Base-by-base conservation (phyloP, 1,139 yeast species). In the Diutina ranongensis region DNA sequence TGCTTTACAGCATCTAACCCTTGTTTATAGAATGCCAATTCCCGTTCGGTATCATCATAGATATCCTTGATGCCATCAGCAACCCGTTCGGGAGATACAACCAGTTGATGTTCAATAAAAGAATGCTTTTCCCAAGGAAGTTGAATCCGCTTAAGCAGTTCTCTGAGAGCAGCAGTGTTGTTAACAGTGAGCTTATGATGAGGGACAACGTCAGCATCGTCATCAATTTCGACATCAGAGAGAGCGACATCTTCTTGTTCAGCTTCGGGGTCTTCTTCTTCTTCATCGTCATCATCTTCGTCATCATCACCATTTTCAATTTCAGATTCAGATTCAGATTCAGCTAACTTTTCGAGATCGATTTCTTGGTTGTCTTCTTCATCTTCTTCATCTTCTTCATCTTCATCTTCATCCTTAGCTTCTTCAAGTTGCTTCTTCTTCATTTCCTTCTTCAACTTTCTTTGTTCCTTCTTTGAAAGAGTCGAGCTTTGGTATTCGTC, bases 31-130 rank as follows among this genome's bases (percentile, higher is more conserved):
- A 60, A 60, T 49, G 75, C 71, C 52, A 71, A 62, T 58, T 71
- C 76, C 55, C 76, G 80, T 64, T 88, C 92, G 45, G 96, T 84
- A 58, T 94, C 99, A 60, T 94, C 97, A 57, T 88, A 86, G 51
- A 89, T 84, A 61, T 94, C 97, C 61, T 80, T 86, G 58, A 89
- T 82, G 47, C 72, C 77, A 10, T 71, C 58, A 59, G 79, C 87
- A 42, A 84, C 74, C 45, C 74, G 72, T 27, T 69, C 76, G 13
- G 71, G 70, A 46, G 89, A 72, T 16, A 80, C 74, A 38, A 89
- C 65, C 19, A 87, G 65, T 65, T 87, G 88, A 61, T 87, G 95
- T 65, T 92, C 97, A 51, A 74, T 76, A 65, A 92, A 92, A 7
- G 85, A 69, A 55, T 79, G 78, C 53, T 80, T 62, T 31, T 63